Evolutionary conservation across 2,329 filamentous ascomycete species (phyloP).

Genomic region (Cucurbitaria berberidis): DNA sequence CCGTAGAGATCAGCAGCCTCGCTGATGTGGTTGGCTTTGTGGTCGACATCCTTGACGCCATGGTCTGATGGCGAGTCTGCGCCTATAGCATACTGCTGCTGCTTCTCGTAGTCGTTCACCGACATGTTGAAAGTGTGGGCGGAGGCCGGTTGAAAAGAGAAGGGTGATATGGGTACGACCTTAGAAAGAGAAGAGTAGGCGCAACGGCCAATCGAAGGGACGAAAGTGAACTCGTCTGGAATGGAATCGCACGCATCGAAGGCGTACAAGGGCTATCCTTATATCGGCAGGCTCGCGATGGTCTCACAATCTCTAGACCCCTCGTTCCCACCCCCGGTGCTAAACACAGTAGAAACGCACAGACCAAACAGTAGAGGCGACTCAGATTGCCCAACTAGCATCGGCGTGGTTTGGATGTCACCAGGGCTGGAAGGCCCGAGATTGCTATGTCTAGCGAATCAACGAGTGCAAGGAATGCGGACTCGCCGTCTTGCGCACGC

Average conservation of each 20-base stretch:
- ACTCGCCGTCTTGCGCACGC: slow-evolving; percentile 18
- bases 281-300: slow-evolving; percentile 23
- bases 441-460: slow-evolving; percentile 26
- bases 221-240: slow-evolving; percentile 21
- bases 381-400: slow-evolving; percentile 19
- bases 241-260: slow-evolving; percentile 6
- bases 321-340: slow-evolving; percentile 11
- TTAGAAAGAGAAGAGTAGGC: slow-evolving; percentile 14
- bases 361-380: slow-evolving; percentile 1
- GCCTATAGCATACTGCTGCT: slow-evolving; percentile 31
- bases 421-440: slow-evolving; percentile 24
- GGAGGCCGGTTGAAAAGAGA: background rate
- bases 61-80: slow-evolving; percentile 18
- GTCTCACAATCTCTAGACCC: slow-evolving; percentile 22
- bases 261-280: slow-evolving; percentile 34
- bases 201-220: slow-evolving; percentile 23
- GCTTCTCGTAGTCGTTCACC: slow-evolving; percentile 33
- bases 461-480: slow-evolving; percentile 15
- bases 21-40: slow-evolving; percentile 35
- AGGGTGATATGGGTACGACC: too few relatives aligned
- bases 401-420: slow-evolving; percentile 17
- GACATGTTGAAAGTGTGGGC: slow-evolving; percentile 25
- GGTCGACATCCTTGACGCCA: slow-evolving; percentile 25
- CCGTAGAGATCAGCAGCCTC: slow-evolving; percentile 62
- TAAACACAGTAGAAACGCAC: slow-evolving; percentile 21